Evolutionary conservation across 345 rosid genomes (phyloP).

Genomic region (Lumnitzera littorea): DNA sequence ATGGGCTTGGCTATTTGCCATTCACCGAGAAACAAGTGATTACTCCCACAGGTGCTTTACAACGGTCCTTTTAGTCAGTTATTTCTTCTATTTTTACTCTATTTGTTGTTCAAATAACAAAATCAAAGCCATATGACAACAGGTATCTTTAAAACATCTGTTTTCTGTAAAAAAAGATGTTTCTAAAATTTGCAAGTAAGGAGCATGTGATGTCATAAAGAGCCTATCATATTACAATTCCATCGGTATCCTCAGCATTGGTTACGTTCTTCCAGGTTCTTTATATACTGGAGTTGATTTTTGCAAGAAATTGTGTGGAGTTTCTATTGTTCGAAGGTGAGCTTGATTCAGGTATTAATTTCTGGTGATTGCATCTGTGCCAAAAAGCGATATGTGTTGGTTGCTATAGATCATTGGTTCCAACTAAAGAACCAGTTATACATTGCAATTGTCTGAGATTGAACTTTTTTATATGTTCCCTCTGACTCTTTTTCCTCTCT

Average conservation of each 20-base stretch:
- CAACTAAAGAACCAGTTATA: not conserved
- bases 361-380: not conserved
- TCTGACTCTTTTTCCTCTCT: no score
- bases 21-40: conserved; percentile 94
- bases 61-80: conserved; percentile 1
- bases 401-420: not conserved
- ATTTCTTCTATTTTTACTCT: not conserved
- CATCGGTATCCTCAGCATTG: no score
- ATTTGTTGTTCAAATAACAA: not conserved
- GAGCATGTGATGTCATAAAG: no score
- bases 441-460: no score
- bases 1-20: conserved; percentile 95
- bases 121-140: no score
- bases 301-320: conserved; percentile 98
- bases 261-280: conserved; percentile 47
- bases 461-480: no score
- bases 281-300: conserved; percentile 91
- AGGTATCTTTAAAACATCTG: no score
- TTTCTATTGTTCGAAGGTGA: conserved; percentile 94
- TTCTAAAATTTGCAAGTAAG: no score
- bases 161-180: no score
- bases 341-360: conserved; percentile 33
- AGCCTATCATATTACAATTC: no score
- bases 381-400: not conserved
- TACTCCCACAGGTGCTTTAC: conserved; percentile 77